Percentiles rank a stretch among this genome's conserved stretches.
phyloP scores from a whole-genome alignment of 768 basidiomycete species.

The Lentinula detonsa region DNA sequence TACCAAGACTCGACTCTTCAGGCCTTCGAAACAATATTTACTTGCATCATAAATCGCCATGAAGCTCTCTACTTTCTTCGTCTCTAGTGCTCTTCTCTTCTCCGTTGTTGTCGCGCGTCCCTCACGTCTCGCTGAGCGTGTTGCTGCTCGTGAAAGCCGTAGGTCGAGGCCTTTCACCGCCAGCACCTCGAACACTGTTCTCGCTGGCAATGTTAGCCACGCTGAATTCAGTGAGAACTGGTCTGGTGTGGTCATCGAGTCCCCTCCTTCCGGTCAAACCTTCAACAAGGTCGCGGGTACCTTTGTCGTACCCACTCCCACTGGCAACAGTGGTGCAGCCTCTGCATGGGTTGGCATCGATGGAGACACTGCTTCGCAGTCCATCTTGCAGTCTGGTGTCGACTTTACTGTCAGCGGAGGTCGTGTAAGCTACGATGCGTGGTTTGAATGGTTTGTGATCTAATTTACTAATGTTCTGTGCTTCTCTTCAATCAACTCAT shows the following conservation, averaged over 20 bases:
- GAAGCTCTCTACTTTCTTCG: conserved; percentile 9
- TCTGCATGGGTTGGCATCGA: conserved; percentile 10
- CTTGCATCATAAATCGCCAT: neutral
- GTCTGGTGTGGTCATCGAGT: conserved; percentile 3
- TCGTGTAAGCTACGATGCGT: conserved; percentile 1
- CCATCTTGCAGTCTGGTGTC: conserved; percentile 7
- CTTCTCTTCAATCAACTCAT: neutral
- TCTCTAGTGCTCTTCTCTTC: conserved; percentile 4
- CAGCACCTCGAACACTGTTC: neutral
- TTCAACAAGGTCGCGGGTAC: conserved; percentile 5
- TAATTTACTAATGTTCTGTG: neutral
- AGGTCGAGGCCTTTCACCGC: neutral
- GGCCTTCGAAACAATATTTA: neutral
- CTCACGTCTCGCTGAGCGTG: conserved; percentile 6
- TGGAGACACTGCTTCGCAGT: conserved; percentile 3
- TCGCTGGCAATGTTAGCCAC: neutral
- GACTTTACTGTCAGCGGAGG: conserved; percentile 5
- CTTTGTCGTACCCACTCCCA: conserved; percentile 4
- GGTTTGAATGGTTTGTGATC: conserved; percentile 2
- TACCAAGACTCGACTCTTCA: neutral
- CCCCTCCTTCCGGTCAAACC: conserved; percentile 1
- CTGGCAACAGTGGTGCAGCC: conserved; percentile 2
- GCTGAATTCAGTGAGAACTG: conserved; percentile 6
- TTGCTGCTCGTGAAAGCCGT: conserved; percentile 6
- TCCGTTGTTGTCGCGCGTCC: neutral